Evolutionary conservation across 176 grass and related monocot genomes (phyloP), one percentile per base, ranked within the genome.

Genomic region (Thinopyrum elongatum): DNA sequence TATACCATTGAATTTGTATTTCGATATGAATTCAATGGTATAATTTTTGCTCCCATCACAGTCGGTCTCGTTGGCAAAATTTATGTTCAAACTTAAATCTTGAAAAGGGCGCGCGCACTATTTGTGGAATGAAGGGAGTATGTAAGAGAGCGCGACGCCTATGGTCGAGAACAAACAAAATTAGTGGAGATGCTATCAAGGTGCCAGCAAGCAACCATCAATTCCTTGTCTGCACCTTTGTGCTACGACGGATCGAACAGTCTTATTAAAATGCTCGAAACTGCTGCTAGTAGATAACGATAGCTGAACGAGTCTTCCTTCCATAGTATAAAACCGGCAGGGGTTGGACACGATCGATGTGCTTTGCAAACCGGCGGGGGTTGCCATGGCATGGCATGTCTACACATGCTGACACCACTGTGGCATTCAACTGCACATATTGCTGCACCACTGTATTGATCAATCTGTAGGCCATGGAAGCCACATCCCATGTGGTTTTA

Each of bases 401-500:
- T 19, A 19, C 49, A 53, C 49, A 53, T 53, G 16, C 49, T 53
- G 49, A 38, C 16, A 53, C 49, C 19, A 22, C 19, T 57, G 19
- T 57, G 53, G 53, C 53, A 57, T 7, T 57, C 53, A 21, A 74
- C 10, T 3, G 36, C 19, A 21, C 44, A 64, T 35, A 78, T 19
- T 27, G 8, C 77, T 64, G 1, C 22, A 26, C 19, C n/a, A 25
- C 77, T 2, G 10, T 21, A 65, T 19, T 21, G 33, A 75, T 29
- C 28, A 57, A 57, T 8, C 4, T 84, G 59, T 84, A 76, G 12
- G 28, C 71, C 14, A 31, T 6, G 23, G 71, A 76, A 75, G 59
- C 36, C 39, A 23, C 59, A 74, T 27, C 30, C 84, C 84, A 79
- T 59, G 64, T 86, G 84, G 33, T 38, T 63, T 30, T 64, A 13